A percentile compares a stretch with the other conserved stretches of the same genome.
These are phyloP conservation scores for Malus domestica DNA, from an alignment of 306 rosid species.

Conservation along the genomic window DNA sequence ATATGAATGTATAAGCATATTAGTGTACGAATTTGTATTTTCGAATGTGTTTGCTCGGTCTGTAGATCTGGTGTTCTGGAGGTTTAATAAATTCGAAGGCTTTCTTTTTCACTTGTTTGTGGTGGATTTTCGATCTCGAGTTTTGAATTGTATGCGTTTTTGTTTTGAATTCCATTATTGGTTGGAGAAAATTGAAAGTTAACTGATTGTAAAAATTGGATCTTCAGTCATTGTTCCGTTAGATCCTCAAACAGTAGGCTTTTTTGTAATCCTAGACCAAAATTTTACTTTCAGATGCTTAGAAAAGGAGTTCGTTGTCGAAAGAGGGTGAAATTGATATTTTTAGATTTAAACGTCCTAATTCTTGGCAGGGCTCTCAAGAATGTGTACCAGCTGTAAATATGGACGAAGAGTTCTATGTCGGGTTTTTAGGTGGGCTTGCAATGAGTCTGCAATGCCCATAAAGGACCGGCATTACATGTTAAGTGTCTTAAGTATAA, in stretches of 20 bases:
- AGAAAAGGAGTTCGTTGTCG: not conserved
- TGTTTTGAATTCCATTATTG: not conserved
- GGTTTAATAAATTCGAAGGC: not conserved
- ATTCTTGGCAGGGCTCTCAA: constrained; percentile 31
- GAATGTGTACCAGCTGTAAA: constrained; percentile 36
- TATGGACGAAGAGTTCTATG: constrained; percentile 32
- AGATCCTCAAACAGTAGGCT: not conserved
- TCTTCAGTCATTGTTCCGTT: not conserved
- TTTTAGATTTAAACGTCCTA: constrained; percentile 21
- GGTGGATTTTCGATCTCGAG: not conserved
- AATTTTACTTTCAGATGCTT: not conserved
- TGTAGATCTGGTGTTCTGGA: not conserved
- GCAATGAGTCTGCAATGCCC: constrained; percentile 10
- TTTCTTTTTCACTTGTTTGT: not conserved
- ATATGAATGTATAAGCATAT: not conserved
- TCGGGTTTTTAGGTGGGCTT: constrained; percentile 29
- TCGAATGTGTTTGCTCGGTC: not conserved
- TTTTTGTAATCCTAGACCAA: not conserved
- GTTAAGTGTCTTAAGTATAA: not conserved
- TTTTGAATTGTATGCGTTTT: not conserved
- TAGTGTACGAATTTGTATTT: not conserved
- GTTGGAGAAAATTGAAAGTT: not conserved
- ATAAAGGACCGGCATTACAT: constrained; percentile 28
- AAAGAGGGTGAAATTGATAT: not conserved
- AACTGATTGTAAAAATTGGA: not conserved